Evolutionary conservation across 2,329 filamentous ascomycete species (phyloP).

Genomic region (Cladophialophora psammophila): DNA sequence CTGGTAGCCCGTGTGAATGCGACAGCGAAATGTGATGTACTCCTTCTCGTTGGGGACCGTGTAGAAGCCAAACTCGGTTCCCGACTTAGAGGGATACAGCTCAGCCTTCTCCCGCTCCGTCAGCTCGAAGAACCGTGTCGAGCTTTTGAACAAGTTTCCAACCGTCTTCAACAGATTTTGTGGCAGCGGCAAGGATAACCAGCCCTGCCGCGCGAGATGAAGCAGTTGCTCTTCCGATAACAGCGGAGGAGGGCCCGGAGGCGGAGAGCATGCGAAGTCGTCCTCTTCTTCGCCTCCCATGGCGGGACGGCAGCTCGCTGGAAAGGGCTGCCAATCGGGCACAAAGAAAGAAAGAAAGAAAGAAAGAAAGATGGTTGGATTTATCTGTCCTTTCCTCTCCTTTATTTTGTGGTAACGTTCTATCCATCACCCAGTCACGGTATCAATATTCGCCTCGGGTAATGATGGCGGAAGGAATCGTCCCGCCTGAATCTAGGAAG

Average conservation of each 20-base stretch:
- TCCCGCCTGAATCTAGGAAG: no score
- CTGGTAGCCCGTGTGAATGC: slow-evolving; percentile 14
- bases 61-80: slow-evolving; percentile 43
- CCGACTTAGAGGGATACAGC: slow-evolving; percentile 39
- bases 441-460: neutral
- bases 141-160: slow-evolving; percentile 22
- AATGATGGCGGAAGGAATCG: neutral
- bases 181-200: slow-evolving; percentile 29
- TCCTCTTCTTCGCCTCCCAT: slow-evolving; percentile 12
- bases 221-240: slow-evolving; percentile 30
- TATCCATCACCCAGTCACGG: no score
- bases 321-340: neutral
- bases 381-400: neutral
- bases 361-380: neutral
- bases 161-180: slow-evolving; percentile 9
- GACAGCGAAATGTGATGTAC: slow-evolving; percentile 42
- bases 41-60: slow-evolving; percentile 41
- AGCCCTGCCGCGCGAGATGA: slow-evolving; percentile 33
- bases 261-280: slow-evolving; percentile 6
- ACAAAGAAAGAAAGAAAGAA: neutral
- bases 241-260: slow-evolving; percentile 37
- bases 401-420: neutral
- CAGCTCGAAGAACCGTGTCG: slow-evolving; percentile 25
- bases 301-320: neutral
- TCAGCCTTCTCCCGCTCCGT: slow-evolving; percentile 20